Conservation (phyloP, 805 yeast genomes). For the Yarrowia sp. region DNA sequence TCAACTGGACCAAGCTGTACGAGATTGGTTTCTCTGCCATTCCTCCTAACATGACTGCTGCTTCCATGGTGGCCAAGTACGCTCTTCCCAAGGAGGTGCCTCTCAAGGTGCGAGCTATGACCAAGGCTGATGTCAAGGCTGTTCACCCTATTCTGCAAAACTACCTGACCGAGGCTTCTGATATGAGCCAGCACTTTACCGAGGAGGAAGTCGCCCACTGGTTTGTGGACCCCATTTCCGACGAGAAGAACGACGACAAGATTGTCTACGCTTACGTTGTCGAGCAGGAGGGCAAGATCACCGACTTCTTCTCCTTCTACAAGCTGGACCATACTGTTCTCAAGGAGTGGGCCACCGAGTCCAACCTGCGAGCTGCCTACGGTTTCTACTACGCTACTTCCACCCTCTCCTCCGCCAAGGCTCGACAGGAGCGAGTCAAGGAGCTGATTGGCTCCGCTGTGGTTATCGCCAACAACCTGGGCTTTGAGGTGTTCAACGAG, state of each 20-base stretch:
- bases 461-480: constrained; percentile 61
- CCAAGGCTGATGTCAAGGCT: constrained; percentile 58
- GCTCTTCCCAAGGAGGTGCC: constrained; percentile 51
- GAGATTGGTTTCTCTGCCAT: constrained; percentile 87
- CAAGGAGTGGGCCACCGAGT: constrained; percentile 52
- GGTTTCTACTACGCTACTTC: constrained; percentile 85
- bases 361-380: constrained; percentile 80
- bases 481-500: constrained; percentile 92
- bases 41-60: constrained; percentile 66
- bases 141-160: constrained; percentile 57
- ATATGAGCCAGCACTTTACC: constrained; percentile 64
- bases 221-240: constrained; percentile 55
- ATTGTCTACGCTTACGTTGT: constrained; percentile 81
- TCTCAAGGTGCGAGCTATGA: constrained; percentile 58
- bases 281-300: constrained; percentile 51
- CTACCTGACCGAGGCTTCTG: constrained; percentile 66
- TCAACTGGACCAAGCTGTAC: constrained; percentile 84
- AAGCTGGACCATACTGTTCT: constrained; percentile 84
- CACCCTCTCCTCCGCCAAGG: constrained; percentile 47
- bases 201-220: constrained; percentile 77
- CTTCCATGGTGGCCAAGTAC: constrained; percentile 62
- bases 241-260: constrained; percentile 43
- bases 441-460: constrained; percentile 70
- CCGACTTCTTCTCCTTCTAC: constrained; percentile 89
- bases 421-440: constrained; percentile 50